phyloP scores from a whole-genome alignment of 2,329 filamentous ascomycete genomes.

The Fusarium citri region DNA sequence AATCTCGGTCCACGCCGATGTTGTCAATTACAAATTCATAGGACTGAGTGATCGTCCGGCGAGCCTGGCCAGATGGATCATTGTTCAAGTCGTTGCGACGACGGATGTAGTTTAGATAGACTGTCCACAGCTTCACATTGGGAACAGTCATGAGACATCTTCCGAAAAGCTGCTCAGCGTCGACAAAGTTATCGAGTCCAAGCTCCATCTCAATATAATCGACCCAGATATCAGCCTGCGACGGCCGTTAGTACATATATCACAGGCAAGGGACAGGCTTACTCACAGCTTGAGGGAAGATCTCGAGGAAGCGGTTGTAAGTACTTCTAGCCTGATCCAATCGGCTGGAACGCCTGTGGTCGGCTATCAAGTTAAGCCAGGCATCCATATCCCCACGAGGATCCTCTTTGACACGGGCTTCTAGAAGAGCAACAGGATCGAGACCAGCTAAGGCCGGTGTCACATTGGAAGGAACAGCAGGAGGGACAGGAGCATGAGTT shows the following conservation, averaged over 20 bases:
- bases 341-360: conserved; percentile 84
- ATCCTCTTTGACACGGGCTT: conserved; percentile 92
- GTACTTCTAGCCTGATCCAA: conserved; percentile 82
- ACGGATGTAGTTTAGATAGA: conserved; percentile 95
- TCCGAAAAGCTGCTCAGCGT: conserved; percentile 85
- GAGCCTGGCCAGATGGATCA: conserved; percentile 80
- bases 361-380: conserved; percentile 87
- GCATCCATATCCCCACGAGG: conserved; percentile 92
- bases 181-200: conserved; percentile 82
- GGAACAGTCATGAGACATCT: conserved; percentile 81
- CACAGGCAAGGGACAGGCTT: background rate
- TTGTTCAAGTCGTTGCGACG: conserved; percentile 86
- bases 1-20: conserved; percentile 91
- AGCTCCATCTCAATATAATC: conserved; percentile 91
- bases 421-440: conserved; percentile 82
- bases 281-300: conserved; percentile 93
- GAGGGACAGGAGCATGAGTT: conserved; percentile 29
- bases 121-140: conserved; percentile 88
- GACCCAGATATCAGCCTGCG: conserved; percentile 92
- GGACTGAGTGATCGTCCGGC: conserved; percentile 82
- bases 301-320: conserved; percentile 87
- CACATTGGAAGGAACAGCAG: conserved; percentile 47
- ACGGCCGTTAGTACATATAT: conserved; percentile 44
- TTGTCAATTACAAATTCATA: conserved; percentile 94
- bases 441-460: conserved; percentile 57